These are phyloP conservation scores for Suillus plorans DNA, from an alignment of 768 basidiomycete genomes.

Conservation along the genomic window DNA sequence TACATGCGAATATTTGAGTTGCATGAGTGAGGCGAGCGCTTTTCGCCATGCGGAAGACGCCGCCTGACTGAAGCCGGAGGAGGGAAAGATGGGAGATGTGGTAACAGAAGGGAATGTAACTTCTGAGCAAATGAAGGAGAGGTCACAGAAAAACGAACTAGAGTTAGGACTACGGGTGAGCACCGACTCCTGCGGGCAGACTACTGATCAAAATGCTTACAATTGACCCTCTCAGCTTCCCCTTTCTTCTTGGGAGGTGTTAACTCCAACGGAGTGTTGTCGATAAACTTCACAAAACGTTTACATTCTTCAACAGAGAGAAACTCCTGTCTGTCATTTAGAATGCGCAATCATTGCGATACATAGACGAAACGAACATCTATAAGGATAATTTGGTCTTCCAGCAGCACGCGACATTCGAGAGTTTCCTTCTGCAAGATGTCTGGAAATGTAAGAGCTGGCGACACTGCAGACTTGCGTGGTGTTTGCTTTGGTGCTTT, in stretches of 20 bases:
- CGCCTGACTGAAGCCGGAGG: constrained; percentile 35
- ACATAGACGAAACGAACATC: constrained; percentile 40
- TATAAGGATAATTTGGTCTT: constrained; percentile 64
- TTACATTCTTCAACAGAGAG: constrained; percentile 64
- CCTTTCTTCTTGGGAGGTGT: constrained; percentile 72
- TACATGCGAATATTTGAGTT: constrained; percentile 78
- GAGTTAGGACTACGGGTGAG: background rate
- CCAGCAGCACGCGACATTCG: constrained; percentile 47
- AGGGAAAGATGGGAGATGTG: constrained; percentile 59
- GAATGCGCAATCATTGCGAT: background rate
- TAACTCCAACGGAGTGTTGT: constrained; percentile 57
- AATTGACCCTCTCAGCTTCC: constrained; percentile 70
- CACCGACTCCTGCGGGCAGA: background rate
- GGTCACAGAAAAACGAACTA: constrained; percentile 63
- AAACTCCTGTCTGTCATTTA: constrained; percentile 43
- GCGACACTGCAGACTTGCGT: background rate
- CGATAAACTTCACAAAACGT: constrained; percentile 56
- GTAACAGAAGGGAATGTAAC: constrained; percentile 48
- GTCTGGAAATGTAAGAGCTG: constrained; percentile 39
- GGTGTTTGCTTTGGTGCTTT: background rate
- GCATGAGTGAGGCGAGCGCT: constrained; percentile 51
- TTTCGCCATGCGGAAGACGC: constrained; percentile 15
- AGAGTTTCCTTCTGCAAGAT: constrained; percentile 46
- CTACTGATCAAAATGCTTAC: constrained; percentile 37
- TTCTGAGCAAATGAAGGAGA: constrained; percentile 57